These are phyloP conservation scores for Rosa rugosa DNA, from an alignment of 306 rosid genomes.

Conservation along the genomic window DNA sequence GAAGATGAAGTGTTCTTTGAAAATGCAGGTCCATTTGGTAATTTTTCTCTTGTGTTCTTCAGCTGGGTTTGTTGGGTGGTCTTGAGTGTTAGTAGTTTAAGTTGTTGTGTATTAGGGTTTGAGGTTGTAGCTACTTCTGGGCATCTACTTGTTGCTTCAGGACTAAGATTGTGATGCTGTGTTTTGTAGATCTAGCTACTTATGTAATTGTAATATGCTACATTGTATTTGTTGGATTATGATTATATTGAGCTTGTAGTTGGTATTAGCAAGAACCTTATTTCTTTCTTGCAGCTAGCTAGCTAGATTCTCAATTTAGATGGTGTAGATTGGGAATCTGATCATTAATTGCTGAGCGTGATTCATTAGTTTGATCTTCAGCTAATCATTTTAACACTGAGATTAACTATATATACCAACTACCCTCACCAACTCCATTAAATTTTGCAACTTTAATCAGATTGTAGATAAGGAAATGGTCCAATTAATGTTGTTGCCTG, in stretches of 20 bases:
- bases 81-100: neutral
- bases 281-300: neutral
- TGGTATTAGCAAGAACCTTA: neutral
- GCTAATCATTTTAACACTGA: neutral
- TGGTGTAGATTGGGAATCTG: neutral
- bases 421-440: conserved; percentile 1
- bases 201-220: neutral
- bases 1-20: conserved; percentile 38
- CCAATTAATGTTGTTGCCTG: neutral
- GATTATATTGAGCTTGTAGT: neutral
- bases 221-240: neutral
- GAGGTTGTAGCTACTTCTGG: neutral
- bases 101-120: neutral
- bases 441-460: neutral
- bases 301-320: neutral
- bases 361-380: neutral
- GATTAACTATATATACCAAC: conserved; percentile 6
- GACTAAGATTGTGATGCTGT: neutral
- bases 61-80: neutral
- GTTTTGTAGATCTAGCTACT: neutral
- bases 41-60: neutral
- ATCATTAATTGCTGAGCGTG: neutral
- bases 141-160: conserved; percentile 25
- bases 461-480: conserved; percentile 1
- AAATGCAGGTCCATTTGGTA: neutral